Base-by-base conservation (phyloP, 2,329 filamentous ascomycete genomes). In the Fusarium sp. region DNA sequence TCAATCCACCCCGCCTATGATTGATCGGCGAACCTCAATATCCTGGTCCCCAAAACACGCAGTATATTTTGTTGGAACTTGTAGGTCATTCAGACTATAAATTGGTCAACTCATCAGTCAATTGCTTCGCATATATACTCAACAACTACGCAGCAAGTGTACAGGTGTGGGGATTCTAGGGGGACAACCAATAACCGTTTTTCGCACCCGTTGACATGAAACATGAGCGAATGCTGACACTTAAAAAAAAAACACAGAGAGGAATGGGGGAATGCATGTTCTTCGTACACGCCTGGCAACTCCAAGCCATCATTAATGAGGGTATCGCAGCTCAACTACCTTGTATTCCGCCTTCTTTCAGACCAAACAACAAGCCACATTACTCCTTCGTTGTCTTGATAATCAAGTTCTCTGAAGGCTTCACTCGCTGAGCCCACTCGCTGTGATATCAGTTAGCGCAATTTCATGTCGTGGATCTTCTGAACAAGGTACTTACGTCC, bases 401-500 rank as follows among this genome's bases (percentile, higher is more conserved):
- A 71, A 92, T 91, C 63, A 92, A 79, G 57, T 85, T 85, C 40
- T 92, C 89, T 4, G 84, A 82, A 23, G 87, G 83, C 60, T 82
- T 82, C 40, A 90, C 88, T 56, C 88, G 82, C 74, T 91, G 89
- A 37, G 89, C 89, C 88, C 89, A 92, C 80, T 89, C 87, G 23
- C 87, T 90, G 57, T 62, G 17, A 58, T 32, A 75, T 81, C 73
- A 80, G 76, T 67, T 62, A 62, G 44, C 51, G 54, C 41, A 32
- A 15, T 33, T 9, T 5, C 33, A 48, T 17, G 43, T 57, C 33
- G 46, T 56, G 25, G 33, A 39, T n/a, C 49, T 37, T 54, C 14
- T 23, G 20, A n/a, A 32, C 15, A 39, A 23, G 56, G 13, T 11
- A 90, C 92, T 89, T 84, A 97, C 87, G 96, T 98, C 96, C 96